Percentiles rank a stretch among this genome's conserved stretches.
Conservation (phyloP, 345 rosid genomes). For the Arabidopsis thaliana region TAIR10.1 NC_003076.8:24823001-24823500, state of each 20-base stretch:
- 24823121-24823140: slow-evolving; percentile 81
- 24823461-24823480: slow-evolving; percentile 93
- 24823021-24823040: slow-evolving; percentile 1
- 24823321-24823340: slow-evolving; percentile 24
- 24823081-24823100: slow-evolving; percentile 82
- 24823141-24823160: slow-evolving; percentile 77
- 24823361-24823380: slow-evolving; percentile 91
- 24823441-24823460: slow-evolving; percentile 63
- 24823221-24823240: slow-evolving; percentile 94
- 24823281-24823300: slow-evolving; percentile 1
- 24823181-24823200: slow-evolving; percentile 94
- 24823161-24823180: slow-evolving; percentile 88
- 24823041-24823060: slow-evolving; percentile 14
- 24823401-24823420: slow-evolving; percentile 51
- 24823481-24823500: slow-evolving; percentile 69
- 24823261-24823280: slow-evolving; percentile 90
- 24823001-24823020: slow-evolving; percentile 27
- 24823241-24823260: slow-evolving; percentile 93
- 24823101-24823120: slow-evolving; percentile 96
- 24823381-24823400: slow-evolving; percentile 52
- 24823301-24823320: slow-evolving; percentile 3
- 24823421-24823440: slow-evolving; percentile 70
- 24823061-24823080: slow-evolving; percentile 77
- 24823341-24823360: slow-evolving; percentile 45
- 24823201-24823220: slow-evolving; percentile 94